Percentiles rank a stretch among this genome's conserved stretches.
These are phyloP conservation scores for Populus pruinosa DNA, from an alignment of 345 rosid genomes.

Conservation along the genomic window DNA sequence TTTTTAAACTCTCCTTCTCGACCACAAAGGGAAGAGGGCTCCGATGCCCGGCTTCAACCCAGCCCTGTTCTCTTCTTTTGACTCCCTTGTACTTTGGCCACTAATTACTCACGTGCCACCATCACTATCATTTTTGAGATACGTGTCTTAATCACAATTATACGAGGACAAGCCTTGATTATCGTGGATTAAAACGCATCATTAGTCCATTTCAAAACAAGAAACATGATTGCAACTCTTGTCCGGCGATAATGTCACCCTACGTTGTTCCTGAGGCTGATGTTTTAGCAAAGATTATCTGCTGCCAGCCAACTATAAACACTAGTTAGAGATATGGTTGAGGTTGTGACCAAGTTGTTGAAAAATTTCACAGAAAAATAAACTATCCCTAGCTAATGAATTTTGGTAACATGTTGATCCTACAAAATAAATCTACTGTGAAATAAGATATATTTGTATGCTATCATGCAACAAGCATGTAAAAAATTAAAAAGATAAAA, in stretches of 20 bases:
- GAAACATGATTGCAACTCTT: neutral
- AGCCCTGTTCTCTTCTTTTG: too few species aligned
- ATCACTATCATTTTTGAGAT: neutral
- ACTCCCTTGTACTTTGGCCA: too few species aligned
- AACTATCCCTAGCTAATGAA: too few species aligned
- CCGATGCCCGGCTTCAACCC: too few species aligned
- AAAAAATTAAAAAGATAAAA: too few species aligned
- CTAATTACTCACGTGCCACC: neutral
- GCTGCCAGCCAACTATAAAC: neutral
- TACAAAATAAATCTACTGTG: too few species aligned
- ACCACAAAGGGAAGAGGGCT: too few species aligned
- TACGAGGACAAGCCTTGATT: neutral
- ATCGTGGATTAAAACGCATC: neutral
- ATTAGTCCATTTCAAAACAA: slow-evolving; percentile 1
- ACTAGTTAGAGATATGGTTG: neutral
- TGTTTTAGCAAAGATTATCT: neutral
- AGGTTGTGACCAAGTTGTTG: neutral
- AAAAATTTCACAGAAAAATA: too few species aligned
- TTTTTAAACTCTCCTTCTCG: neutral
- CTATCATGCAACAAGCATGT: too few species aligned
- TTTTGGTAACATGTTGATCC: too few species aligned
- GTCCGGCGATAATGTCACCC: neutral
- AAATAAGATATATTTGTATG: too few species aligned
- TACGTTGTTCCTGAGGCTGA: neutral
- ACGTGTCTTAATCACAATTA: neutral